These are phyloP conservation scores for Penicillium paxilli DNA, from an alignment of 495 filamentous ascomycete species.

Conservation along the genomic window DNA sequence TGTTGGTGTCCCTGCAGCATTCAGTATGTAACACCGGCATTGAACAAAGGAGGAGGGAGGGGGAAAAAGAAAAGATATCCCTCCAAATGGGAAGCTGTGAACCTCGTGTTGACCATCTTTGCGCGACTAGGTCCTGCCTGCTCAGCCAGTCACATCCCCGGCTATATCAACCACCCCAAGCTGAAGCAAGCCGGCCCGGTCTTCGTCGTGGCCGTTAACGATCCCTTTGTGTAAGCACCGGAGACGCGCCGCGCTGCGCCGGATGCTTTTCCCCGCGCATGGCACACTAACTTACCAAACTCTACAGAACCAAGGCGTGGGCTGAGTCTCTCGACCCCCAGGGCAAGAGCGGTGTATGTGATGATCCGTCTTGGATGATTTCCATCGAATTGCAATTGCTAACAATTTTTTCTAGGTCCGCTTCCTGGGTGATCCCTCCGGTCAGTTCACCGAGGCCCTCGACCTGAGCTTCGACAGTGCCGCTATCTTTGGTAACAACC, in stretches of 20 bases:
- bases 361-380: not conserved
- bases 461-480: slow-evolving; percentile 81
- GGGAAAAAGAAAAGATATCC: not conserved
- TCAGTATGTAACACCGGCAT: slow-evolving; percentile 52
- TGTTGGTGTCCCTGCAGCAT: slow-evolving; percentile 89
- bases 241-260: not conserved
- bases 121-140: slow-evolving; percentile 60
- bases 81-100: not conserved
- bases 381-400: not conserved
- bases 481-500: slow-evolving; percentile 79
- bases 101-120: slow-evolving; percentile 5
- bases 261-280: not conserved
- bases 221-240: slow-evolving; percentile 81
- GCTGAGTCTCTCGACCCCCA: slow-evolving; percentile 68
- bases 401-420: slow-evolving; percentile 57
- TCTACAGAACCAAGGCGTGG: slow-evolving; percentile 81
- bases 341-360: slow-evolving; percentile 70
- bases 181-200: slow-evolving; percentile 74
- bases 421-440: slow-evolving; percentile 88
- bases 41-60: too few species aligned
- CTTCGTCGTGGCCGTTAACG: slow-evolving; percentile 91
- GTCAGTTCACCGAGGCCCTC: slow-evolving; percentile 78
- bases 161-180: slow-evolving; percentile 74
- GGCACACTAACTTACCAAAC: not conserved
- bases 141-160: slow-evolving; percentile 75